Percentiles rank a stretch among this genome's conserved stretches.
Conservation (phyloP, 805 yeast species). For the Metahyphopichia silvanorum region DNA sequence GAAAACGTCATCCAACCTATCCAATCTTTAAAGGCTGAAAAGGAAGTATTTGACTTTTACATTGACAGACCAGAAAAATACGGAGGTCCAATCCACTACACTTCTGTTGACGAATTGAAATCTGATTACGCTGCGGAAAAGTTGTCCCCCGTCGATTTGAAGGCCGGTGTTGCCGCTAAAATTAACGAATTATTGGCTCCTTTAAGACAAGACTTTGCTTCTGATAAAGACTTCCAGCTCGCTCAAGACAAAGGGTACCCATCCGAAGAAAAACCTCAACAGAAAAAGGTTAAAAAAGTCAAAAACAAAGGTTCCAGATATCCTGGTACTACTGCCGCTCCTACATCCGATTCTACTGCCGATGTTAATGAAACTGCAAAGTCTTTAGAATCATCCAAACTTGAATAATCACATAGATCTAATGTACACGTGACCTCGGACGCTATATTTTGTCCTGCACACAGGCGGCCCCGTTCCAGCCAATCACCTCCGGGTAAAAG, state of each 20-base stretch:
- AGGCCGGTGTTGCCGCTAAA: slow-evolving; percentile 84
- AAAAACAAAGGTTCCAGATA: slow-evolving; percentile 88
- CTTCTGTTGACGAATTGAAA: slow-evolving; percentile 64
- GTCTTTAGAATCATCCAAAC: slow-evolving; percentile 35
- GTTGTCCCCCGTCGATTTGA: slow-evolving; percentile 90
- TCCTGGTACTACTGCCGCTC: slow-evolving; percentile 58
- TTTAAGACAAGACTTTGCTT: slow-evolving; percentile 64
- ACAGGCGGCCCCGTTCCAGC: no score
- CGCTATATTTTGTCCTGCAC: not conserved
- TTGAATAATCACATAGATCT: slow-evolving; percentile 18
- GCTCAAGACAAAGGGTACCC: slow-evolving; percentile 84
- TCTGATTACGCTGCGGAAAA: slow-evolving; percentile 68
- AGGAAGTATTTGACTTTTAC: slow-evolving; percentile 55
- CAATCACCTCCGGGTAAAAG: no score
- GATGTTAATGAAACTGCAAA: slow-evolving; percentile 28
- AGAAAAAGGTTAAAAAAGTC: slow-evolving; percentile 69
- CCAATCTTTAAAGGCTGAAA: slow-evolving; percentile 66
- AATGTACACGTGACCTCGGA: not conserved
- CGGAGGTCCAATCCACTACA: slow-evolving; percentile 86
- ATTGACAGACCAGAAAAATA: slow-evolving; percentile 94
- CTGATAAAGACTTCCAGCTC: slow-evolving; percentile 68
- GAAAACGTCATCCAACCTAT: slow-evolving; percentile 85
- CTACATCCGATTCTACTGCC: slow-evolving; percentile 17
- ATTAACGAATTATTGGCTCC: slow-evolving; percentile 82
- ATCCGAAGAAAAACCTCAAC: slow-evolving; percentile 55